Conservation (phyloP, 1,284 basidiomycete genomes). For the Pseudozyma hubeiensis region DNA sequence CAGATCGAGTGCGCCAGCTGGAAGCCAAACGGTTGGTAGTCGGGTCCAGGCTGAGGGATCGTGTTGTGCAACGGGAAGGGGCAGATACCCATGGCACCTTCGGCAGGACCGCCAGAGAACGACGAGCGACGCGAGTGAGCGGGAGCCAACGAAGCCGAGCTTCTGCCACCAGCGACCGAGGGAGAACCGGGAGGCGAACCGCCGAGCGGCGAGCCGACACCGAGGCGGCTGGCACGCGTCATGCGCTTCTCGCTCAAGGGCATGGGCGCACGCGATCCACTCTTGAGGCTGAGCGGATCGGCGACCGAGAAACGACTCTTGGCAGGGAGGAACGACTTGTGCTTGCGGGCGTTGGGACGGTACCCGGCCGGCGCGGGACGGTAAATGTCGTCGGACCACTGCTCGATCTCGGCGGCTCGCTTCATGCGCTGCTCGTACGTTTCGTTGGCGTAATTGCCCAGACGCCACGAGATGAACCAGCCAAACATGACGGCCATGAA, state of each 20-base stretch:
- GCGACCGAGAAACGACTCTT: conserved; percentile 73
- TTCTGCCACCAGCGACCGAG: conserved; percentile 79
- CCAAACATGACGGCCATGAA: conserved; percentile 95
- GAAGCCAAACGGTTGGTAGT: conserved; percentile 96
- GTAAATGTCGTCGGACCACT: conserved; percentile 97
- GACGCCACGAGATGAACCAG: conserved; percentile 95
- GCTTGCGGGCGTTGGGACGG: conserved; percentile 80
- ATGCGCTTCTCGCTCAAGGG: conserved; percentile 52
- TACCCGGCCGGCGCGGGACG: conserved; percentile 89
- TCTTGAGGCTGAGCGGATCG: conserved; percentile 57
- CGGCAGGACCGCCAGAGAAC: conserved; percentile 51
- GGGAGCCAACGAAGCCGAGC: conserved; percentile 79
- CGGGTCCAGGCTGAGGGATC: conserved; percentile 88
- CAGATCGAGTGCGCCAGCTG: conserved; percentile 93
- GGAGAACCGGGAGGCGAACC: conserved; percentile 81
- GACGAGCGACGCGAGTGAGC: conserved; percentile 61
- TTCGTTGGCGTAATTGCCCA: conserved; percentile 93
- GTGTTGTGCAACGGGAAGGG: conserved; percentile 92
- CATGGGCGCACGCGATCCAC: conserved; percentile 35
- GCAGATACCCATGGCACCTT: conserved; percentile 61
- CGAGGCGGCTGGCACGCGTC: conserved; percentile 46
- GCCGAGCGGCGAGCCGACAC: conserved; percentile 52
- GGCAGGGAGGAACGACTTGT: conserved; percentile 77
- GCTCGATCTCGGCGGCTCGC: conserved; percentile 89
- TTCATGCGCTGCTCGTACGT: conserved; percentile 94